Conservation (phyloP, 208 protist species). For the Wallacemonas sp. region DNA sequence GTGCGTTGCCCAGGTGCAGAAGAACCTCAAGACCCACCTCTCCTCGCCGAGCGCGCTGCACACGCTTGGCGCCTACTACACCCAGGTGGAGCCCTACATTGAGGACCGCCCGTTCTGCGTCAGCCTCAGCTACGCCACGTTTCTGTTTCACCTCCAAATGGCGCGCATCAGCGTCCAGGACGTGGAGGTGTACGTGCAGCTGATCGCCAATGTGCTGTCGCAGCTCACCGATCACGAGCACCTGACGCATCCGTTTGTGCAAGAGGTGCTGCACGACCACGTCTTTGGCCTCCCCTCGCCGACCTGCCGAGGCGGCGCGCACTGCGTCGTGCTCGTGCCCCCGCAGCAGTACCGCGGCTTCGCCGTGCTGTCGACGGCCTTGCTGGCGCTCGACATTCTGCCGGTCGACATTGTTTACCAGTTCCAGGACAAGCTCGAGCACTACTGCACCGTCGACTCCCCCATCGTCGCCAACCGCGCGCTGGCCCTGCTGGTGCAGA, state of each 20-base stretch:
- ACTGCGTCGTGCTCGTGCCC: conserved; percentile 81
- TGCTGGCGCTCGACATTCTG: conserved; percentile 60
- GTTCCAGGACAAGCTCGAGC: conserved; percentile 80
- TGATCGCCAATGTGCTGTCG: conserved; percentile 64
- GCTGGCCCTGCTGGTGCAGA: conserved; percentile 77
- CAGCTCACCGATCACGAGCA: conserved; percentile 67
- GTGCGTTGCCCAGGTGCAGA: conserved; percentile 84
- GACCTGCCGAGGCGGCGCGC: conserved; percentile 65
- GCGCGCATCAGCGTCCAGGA: conserved; percentile 77
- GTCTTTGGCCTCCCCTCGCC: conserved; percentile 88
- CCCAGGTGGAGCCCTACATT: conserved; percentile 65
- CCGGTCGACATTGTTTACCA: conserved; percentile 80
- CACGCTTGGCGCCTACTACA: conserved; percentile 90
- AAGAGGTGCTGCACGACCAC: conserved; percentile 78
- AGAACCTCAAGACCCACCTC: conserved; percentile 70
- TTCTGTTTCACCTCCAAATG: conserved; percentile 93
- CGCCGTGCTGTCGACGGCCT: conserved; percentile 56
- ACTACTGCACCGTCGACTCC: conserved; percentile 64
- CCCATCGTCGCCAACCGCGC: conserved; percentile 85
- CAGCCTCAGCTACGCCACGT: conserved; percentile 84
- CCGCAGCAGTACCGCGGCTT: conserved; percentile 87
- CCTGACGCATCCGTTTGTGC: conserved; percentile 80
- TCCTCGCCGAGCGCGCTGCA: conserved; percentile 77
- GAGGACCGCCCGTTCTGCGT: conserved; percentile 87
- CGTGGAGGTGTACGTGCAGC: conserved; percentile 85